A percentile compares a stretch with the other conserved stretches of the same genome.
phyloP scores from a whole-genome alignment of 1,284 basidiomycete species.

The Boletus semigastroideus region DNA sequence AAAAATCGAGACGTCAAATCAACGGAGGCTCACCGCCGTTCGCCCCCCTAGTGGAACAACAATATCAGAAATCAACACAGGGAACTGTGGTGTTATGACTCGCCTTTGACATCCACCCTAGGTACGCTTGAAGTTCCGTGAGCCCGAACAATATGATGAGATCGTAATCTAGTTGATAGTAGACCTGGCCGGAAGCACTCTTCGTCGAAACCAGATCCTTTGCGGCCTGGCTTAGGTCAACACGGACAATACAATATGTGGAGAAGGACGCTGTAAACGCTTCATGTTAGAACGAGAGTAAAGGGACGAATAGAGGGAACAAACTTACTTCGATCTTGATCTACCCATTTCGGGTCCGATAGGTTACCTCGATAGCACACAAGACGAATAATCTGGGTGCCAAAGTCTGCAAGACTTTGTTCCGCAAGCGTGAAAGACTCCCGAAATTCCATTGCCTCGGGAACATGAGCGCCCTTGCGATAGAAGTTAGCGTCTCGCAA shows the following conservation, averaged over 20 bases:
- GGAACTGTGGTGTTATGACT: not conserved
- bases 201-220: not conserved
- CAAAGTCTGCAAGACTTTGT: not conserved
- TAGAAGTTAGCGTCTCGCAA: too few relatives aligned
- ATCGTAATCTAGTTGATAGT: constrained; percentile 11
- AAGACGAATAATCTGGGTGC: constrained; percentile 3
- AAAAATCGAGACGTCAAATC: not conserved
- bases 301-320: not conserved
- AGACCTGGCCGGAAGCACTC: not conserved
- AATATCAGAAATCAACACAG: not conserved
- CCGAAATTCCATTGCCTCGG: constrained; percentile 3
- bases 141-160: constrained; percentile 7
- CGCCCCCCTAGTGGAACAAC: not conserved
- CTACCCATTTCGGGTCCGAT: constrained; percentile 8
- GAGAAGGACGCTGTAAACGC: not conserved
- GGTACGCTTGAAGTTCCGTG: constrained; percentile 4
- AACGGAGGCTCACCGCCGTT: not conserved
- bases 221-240: not conserved
- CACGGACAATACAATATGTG: not conserved
- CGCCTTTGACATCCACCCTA: constrained; percentile 7
- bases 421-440: constrained; percentile 8
- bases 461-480: not conserved
- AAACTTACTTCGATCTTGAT: constrained; percentile 9
- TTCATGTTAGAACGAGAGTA: not conserved
- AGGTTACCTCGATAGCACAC: constrained; percentile 5